phyloP scores from a whole-genome alignment of 768 basidiomycete species.

The Mycena leptocephala region DNA sequence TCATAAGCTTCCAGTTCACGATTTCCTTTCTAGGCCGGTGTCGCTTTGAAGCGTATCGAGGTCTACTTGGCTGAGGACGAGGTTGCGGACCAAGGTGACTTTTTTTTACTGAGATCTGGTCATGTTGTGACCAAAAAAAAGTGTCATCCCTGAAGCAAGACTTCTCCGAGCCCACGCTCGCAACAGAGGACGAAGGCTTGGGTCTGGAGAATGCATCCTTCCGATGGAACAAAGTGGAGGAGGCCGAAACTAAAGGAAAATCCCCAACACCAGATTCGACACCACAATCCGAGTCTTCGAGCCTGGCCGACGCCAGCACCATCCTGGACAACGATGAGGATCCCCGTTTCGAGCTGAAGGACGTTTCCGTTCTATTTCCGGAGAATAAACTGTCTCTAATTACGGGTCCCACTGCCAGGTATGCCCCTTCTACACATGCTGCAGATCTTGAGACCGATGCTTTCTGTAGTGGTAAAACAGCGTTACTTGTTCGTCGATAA shows the following conservation, averaged over 20 bases:
- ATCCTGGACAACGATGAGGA: constrained; percentile 49
- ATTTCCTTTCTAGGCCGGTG: constrained; percentile 67
- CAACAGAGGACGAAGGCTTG: constrained; percentile 59
- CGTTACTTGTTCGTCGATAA: constrained; percentile 68
- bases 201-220: constrained; percentile 75
- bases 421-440: too few relatives aligned
- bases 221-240: constrained; percentile 71
- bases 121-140: too few relatives aligned
- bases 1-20: not conserved
- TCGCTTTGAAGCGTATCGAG: constrained; percentile 80
- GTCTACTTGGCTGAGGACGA: constrained; percentile 82
- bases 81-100: too few relatives aligned
- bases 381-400: constrained; percentile 79
- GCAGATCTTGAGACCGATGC: too few relatives aligned
- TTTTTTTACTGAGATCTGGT: too few relatives aligned
- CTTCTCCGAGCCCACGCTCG: constrained; percentile 34
- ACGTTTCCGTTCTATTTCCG: constrained; percentile 82
- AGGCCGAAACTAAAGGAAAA: not conserved
- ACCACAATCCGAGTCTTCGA: not conserved
- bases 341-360: constrained; percentile 75
- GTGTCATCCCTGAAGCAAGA: constrained; percentile 75
- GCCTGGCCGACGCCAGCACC: too few relatives aligned
- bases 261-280: not conserved
- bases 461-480: constrained; percentile 82
- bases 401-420: constrained; percentile 81